Base-by-base conservation (phyloP, 2,329 filamentous ascomycete species). In the Fusarium keratoplasticum region DNA sequence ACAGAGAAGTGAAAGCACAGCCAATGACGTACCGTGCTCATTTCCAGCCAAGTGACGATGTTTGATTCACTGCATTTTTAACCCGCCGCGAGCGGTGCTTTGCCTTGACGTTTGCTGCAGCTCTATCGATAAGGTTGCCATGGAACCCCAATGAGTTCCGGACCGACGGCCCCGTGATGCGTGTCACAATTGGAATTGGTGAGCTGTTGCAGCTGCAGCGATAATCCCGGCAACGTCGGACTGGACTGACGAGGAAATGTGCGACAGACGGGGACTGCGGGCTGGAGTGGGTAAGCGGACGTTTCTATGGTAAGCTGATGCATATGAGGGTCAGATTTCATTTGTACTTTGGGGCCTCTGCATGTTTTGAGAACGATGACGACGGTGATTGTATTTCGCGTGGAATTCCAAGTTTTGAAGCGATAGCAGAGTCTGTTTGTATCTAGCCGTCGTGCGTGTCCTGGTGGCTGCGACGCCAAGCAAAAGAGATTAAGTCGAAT, bases 161-260 rank as follows among this genome's bases (percentile, higher is more conserved):
- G 52, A 31, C 35, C 27, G 52, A 54, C 42, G 36, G 55, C n/a
- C 50, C 22, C 66, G 44, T 65, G 54, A 36, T 35, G 47, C 47
- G 47, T 52, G 25, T 50, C n/a, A 54, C 35, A 61, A 18, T 35
- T 55, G 59, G 59, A 61, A 61, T 52, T 62, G 42, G 27, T 52
- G 44, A 61, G 58, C 58, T 59, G 55, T n/a, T 22, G 35, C 27
- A 47, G 27, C 42, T n/a, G 64, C 57, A 64, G 42, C 31, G 47
- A 58, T 40, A 50, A 55, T 62, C 58, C 16, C 58, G 67, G 73
- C 64, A 74, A 47, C 27, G 71, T 65, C 55, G 67, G 71, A 61
- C 60, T 54, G 67, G 71, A 64, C 60, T 54, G 42, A 40, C 10
- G 29, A 22, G 27, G 4, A 42, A 61, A 27, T 18, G 22, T 29